Evolutionary conservation across 2,329 filamentous ascomycete species (phyloP), one percentile per base, ranked within the genome.

Genomic region (Leptosphaerulina australis): DNA sequence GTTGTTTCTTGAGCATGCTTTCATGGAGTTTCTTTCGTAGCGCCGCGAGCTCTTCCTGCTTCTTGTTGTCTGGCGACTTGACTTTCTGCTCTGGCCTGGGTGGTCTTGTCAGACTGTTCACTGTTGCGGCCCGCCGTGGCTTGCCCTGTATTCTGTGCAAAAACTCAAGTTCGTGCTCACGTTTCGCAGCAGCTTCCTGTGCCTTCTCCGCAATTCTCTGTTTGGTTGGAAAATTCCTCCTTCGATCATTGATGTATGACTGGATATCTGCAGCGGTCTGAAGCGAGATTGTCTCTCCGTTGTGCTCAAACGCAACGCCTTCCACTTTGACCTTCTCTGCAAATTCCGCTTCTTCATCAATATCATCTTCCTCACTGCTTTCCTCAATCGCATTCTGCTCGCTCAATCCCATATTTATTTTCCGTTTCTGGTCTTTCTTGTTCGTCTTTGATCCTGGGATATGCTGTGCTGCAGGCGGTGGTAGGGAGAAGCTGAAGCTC

Each of bases 211-310:
- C 81, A 55, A 85, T 77, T 46, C 89, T 85, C 51, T 84, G 83
- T 69, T 84, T 83, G 2, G 92, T 97, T 2, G 93, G 93, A 69
- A 84, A 97, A 41, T 87, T 86, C 58, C 84, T 87, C 67, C 82
- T 88, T 51, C 93, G 85, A 71, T 96, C 91, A 39, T 85, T 85
- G 56, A 95, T 84, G 85, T 91, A 97, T 5, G 84, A 83, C 18
- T 84, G 82, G 46, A 97, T 80, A 66, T 97, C 91, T 50, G 83
- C 83, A 12, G 80, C 69, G 5, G 78, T 79, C 44, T 78, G 77
- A 18, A 87, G 68, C 0, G 76, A 79, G 3, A 81, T 68, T 34
- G 81, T 77, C 61, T 78, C 70, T n/a, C 82, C 81, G 58, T 79
- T 77, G 60, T 84, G 83, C 47, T 82, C 80, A 55, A 87, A 80